Evolutionary conservation across 495 filamentous ascomycete species (phyloP).

Genomic region (Aspergillus mulundensis): DNA sequence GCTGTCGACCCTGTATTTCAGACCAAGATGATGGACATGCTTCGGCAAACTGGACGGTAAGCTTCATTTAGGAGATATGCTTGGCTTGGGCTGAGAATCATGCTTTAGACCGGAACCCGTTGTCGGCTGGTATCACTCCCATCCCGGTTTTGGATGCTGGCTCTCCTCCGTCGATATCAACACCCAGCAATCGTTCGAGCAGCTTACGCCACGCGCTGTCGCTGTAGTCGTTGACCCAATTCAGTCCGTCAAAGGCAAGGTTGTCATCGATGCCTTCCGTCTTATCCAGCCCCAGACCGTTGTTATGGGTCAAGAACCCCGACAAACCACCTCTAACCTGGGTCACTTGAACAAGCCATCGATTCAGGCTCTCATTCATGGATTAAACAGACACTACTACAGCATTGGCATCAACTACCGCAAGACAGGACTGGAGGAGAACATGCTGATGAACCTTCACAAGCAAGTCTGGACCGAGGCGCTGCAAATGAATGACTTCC

Average conservation of each 20-base stretch:
- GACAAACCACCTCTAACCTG: conserved; percentile 95
- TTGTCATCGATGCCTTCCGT: conserved; percentile 98
- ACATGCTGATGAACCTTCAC: conserved; percentile 99
- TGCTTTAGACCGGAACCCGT: conserved; percentile 79
- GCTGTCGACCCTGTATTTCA: conserved; percentile 98
- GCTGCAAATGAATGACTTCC: conserved; percentile 94
- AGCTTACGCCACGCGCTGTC: conserved; percentile 90
- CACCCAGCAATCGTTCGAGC: conserved; percentile 98
- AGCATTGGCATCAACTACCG: conserved; percentile 97
- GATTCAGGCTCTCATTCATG: conserved; percentile 98
- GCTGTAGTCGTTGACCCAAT: conserved; percentile 98
- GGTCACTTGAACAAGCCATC: conserved; percentile 98
- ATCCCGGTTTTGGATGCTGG: conserved; percentile 99
- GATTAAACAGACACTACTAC: conserved; percentile 97
- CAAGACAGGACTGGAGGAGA: conserved; percentile 96
- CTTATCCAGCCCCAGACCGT: conserved; percentile 98
- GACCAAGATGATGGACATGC: conserved; percentile 99
- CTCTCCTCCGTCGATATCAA: conserved; percentile 98
- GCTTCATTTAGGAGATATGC: conserved; percentile 17
- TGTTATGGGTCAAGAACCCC: conserved; percentile 97
- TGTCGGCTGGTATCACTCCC: conserved; percentile 99
- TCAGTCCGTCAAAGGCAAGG: conserved; percentile 98
- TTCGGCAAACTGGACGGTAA: conserved; percentile 92
- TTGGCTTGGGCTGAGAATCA: neutral
- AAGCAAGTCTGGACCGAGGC: conserved; percentile 99